Conservation (phyloP, 345 rosid genomes). For the Eutrema japonicum region DNA sequence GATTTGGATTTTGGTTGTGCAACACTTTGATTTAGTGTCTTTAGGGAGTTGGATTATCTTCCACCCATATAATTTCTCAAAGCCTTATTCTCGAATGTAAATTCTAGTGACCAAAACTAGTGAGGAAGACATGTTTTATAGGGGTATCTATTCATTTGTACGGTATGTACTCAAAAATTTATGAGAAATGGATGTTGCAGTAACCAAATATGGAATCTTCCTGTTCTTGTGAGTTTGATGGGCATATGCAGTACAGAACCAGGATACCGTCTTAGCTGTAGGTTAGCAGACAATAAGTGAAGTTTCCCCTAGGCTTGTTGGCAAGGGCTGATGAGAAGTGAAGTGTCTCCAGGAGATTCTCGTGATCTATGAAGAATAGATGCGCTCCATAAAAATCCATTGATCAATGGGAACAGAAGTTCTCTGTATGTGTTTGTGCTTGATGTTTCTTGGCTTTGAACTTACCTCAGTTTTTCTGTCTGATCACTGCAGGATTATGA, state of each 20-base stretch:
- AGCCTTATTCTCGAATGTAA: background rate
- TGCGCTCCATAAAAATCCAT: background rate
- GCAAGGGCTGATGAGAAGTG: background rate
- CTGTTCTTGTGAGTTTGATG: constrained; percentile 12
- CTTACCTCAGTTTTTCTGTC: background rate
- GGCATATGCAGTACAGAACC: background rate
- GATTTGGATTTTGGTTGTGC: background rate
- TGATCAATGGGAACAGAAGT: constrained; percentile 1
- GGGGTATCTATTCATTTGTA: background rate
- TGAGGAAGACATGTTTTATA: background rate
- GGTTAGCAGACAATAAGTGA: constrained; percentile 5
- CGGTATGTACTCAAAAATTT: background rate
- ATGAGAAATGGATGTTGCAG: background rate
- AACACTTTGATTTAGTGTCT: constrained; percentile 15
- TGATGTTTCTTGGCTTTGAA: constrained; percentile 14
- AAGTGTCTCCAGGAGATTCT: background rate
- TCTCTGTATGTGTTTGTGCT: background rate
- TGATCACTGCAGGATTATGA: constrained; percentile 65
- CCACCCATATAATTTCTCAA: background rate
- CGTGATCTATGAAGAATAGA: constrained; percentile 7
- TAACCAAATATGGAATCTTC: background rate
- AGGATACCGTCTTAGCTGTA: background rate
- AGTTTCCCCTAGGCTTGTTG: background rate
- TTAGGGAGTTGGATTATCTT: constrained; percentile 15
- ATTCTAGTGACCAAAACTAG: background rate